Percentiles rank a stretch among this genome's conserved stretches.
phyloP scores from a whole-genome alignment of 2,329 filamentous ascomycete genomes.

The Diaporthe ilicicola region DNA sequence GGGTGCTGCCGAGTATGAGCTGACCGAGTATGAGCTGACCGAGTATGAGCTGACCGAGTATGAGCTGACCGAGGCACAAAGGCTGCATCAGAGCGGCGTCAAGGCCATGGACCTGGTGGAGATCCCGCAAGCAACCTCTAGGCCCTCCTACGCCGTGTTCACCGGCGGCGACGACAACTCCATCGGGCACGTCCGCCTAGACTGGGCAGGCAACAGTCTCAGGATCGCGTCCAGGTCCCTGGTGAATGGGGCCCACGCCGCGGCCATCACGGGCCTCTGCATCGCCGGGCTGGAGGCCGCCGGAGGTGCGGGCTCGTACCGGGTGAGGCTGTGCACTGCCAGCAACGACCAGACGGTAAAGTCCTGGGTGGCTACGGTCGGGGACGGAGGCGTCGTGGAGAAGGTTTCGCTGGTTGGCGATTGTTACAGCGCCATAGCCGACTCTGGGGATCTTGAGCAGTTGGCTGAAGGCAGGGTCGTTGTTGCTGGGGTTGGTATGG shows the following conservation, averaged over 20 bases:
- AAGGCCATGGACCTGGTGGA: constrained; percentile 66
- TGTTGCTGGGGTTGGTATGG: constrained; percentile 57
- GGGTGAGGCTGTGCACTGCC: constrained; percentile 49
- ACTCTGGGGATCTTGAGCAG: constrained; percentile 61
- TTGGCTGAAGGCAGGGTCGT: constrained; percentile 45
- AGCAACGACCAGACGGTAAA: constrained; percentile 71
- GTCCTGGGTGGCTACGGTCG: constrained; percentile 53
- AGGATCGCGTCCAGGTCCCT: constrained; percentile 38
- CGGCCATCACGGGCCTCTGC: constrained; percentile 70
- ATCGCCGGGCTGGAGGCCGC: constrained; percentile 42
- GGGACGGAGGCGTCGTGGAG: constrained; percentile 15
- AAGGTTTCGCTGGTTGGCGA: constrained; percentile 55
- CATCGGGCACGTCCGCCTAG: constrained; percentile 63
- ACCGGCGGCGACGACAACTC: constrained; percentile 92
- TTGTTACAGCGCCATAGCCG: constrained; percentile 67
- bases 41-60: too few relatives aligned
- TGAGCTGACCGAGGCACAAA: constrained; percentile 44
- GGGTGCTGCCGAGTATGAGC: constrained; percentile 36
- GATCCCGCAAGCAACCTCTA: constrained; percentile 38
- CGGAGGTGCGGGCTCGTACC: constrained; percentile 33
- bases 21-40: too few relatives aligned
- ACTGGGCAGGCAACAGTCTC: constrained; percentile 42
- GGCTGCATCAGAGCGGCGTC: constrained; percentile 82
- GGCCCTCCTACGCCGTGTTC: constrained; percentile 57
- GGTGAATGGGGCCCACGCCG: constrained; percentile 71